Conservation (phyloP, 306 rosid species). For the Quercus cerris region DNA sequence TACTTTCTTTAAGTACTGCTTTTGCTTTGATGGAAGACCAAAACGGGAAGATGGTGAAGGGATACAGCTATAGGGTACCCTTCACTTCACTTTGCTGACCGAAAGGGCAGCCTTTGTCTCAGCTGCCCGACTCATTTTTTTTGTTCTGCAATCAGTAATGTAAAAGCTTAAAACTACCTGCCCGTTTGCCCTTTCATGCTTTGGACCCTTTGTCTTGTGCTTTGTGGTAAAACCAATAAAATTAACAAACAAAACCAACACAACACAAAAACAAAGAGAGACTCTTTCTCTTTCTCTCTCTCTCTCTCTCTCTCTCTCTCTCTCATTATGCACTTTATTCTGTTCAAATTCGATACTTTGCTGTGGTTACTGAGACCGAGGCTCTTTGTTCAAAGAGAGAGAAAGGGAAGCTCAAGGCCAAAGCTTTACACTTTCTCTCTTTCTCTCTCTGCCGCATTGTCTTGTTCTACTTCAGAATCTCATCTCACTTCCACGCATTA, state of each 20-base stretch:
- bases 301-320: slow-evolving; percentile 8
- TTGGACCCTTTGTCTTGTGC: slow-evolving; percentile 41
- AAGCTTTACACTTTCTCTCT: slow-evolving; percentile 16
- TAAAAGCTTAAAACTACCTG: slow-evolving; percentile 55
- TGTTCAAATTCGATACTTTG: slow-evolving; percentile 85
- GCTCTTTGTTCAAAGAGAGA: slow-evolving; percentile 60
- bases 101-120: slow-evolving; percentile 66
- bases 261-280: slow-evolving; percentile 17
- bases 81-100: slow-evolving; percentile 76
- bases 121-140: slow-evolving; percentile 52
- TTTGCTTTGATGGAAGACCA: slow-evolving; percentile 76
- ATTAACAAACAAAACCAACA: not conserved
- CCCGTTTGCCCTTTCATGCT: slow-evolving; percentile 67
- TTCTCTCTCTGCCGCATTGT: slow-evolving; percentile 75
- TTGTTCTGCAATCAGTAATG: slow-evolving; percentile 16
- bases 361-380: slow-evolving; percentile 85
- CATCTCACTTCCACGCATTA: slow-evolving; percentile 83
- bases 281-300: slow-evolving; percentile 11
- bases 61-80: slow-evolving; percentile 23
- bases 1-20: slow-evolving; percentile 48
- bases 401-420: slow-evolving; percentile 32
- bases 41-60: slow-evolving; percentile 33
- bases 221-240: slow-evolving; percentile 30
- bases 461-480: slow-evolving; percentile 80
- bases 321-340: slow-evolving; percentile 57